A percentile compares a stretch with the other conserved stretches of the same genome.
Conservation (phyloP, 1,284 basidiomycete genomes). For the Agaricales sp. region DNA sequence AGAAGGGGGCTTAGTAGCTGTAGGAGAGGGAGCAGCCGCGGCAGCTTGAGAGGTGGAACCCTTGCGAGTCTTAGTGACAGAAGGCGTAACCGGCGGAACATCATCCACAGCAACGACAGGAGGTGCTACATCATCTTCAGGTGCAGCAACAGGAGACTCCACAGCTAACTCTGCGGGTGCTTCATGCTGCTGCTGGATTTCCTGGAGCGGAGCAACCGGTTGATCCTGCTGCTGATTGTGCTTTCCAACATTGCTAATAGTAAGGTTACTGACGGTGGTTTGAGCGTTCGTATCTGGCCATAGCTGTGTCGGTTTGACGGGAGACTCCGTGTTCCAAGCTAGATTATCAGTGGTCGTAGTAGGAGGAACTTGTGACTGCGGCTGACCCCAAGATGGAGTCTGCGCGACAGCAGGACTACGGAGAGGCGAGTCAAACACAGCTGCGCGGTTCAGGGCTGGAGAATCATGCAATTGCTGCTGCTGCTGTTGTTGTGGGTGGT, state of each 20-base stretch:
- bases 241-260: constrained; percentile 47
- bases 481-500: background rate
- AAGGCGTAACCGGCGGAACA: constrained; percentile 8
- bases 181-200: constrained; percentile 6
- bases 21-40: constrained; percentile 8
- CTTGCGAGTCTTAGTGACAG: constrained; percentile 4
- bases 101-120: constrained; percentile 12
- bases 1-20: constrained; percentile 11
- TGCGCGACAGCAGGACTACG: background rate
- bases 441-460: background rate
- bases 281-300: background rate
- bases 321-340: background rate
- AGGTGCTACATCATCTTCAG: constrained; percentile 5
- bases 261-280: constrained; percentile 29
- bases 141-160: background rate
- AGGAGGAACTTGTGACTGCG: background rate
- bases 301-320: background rate
- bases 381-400: background rate
- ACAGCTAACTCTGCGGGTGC: constrained; percentile 6
- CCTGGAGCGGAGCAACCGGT: constrained; percentile 13
- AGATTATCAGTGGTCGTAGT: background rate
- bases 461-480: background rate
- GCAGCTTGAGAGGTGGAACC: constrained; percentile 16
- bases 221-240: constrained; percentile 38
- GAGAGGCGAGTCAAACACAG: background rate